Evolutionary conservation across 805 yeast species (phyloP), one percentile per base, ranked within the genome.

Genomic region (Suhomyces faveliae): DNA sequence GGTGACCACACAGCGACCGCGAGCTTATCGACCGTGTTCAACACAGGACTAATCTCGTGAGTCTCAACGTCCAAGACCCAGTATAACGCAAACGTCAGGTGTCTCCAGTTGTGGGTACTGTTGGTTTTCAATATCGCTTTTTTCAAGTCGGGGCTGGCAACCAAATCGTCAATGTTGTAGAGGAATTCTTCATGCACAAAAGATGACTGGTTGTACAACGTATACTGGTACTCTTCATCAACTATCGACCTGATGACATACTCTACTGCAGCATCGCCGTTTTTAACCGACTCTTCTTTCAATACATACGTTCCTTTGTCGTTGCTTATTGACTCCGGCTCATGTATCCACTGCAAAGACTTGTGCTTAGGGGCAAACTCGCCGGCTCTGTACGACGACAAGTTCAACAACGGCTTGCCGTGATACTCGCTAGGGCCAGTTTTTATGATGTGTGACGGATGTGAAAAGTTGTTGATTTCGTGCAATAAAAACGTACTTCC

Each of bases 301-400:
- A 70, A 59, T 23, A 87, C 76, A 61, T 78, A 89, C 6, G 88
- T 77, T 4, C 96, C 96, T 49, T 76, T 77, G 60, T 85, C 91
- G 51, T 79, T 66, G 10, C 55, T 52, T 8, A 67, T 58, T 0
- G 85, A 78, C 20, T 72, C 72, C 1, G 81, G 80, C 17, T 70
- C 69, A 13, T 66, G 70, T 40, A 88, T 79, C 96, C 96, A 89
- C 62, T 86, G 92, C 25, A 89, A 71, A 7, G 77, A 63, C 51
- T 79, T 78, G 43, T 58, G 64, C 12, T 68, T 64, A 0, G 94
- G 85, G 0, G 60, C 51, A 55, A 86, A 86, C 3, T 78, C 72
- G 1, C 81, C 81, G 43, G 79, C 77, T 53, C 92, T 74, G 2
- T 65, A 65, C 8, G 58, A 59, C 3, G 61, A 50, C 27, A 67